A percentile compares a stretch with the other conserved stretches of the same genome.
phyloP scores from a whole-genome alignment of 176 grass and related monocot species.

The Aegilops umbellulata region DNA sequence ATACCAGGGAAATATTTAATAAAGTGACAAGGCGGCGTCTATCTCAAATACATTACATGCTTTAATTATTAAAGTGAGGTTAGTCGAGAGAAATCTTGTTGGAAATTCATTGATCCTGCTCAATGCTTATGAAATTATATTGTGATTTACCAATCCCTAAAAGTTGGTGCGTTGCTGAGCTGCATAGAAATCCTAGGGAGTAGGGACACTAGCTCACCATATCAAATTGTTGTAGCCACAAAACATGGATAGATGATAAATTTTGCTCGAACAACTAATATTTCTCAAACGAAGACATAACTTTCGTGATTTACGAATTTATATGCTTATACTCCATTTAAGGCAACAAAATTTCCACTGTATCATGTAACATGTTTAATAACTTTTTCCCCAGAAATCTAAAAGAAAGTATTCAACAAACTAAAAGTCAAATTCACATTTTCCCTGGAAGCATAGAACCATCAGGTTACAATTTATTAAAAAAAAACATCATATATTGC shows the following conservation, averaged over 20 bases:
- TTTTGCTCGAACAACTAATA: not conserved
- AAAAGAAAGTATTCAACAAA: not conserved
- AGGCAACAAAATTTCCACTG: not conserved
- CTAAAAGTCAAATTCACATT: not conserved
- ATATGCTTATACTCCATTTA: not conserved
- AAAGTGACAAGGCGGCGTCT: not conserved
- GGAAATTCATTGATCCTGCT: not conserved
- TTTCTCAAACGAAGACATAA: not conserved
- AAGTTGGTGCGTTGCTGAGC: not conserved
- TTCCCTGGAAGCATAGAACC: not conserved
- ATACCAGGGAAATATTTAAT: not conserved
- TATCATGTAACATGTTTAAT: not conserved
- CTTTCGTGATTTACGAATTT: not conserved
- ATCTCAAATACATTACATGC: not conserved
- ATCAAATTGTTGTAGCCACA: not conserved
- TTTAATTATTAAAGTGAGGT: not conserved
- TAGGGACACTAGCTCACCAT: not conserved
- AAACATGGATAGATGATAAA: not conserved
- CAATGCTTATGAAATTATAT: not conserved
- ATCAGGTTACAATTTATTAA: not conserved
- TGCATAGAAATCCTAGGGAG: not conserved
- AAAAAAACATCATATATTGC: not conserved
- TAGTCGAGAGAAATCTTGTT: not conserved
- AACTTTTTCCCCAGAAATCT: not conserved
- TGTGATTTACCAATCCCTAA: not conserved